phyloP scores from a whole-genome alignment of 192 early-diverging fungal genomes.

The Piromyces finnis region DNA sequence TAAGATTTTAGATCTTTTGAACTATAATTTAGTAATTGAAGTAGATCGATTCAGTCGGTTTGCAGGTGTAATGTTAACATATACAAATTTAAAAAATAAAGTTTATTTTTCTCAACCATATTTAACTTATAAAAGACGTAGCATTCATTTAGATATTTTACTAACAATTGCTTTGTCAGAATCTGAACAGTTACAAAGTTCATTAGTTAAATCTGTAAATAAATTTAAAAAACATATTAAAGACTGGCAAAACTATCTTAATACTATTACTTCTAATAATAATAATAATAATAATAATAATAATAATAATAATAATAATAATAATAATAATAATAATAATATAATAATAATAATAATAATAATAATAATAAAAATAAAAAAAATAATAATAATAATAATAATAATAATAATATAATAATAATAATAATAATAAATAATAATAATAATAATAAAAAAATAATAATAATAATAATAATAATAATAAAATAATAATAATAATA shows the following conservation, averaged over 20 bases:
- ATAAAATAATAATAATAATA: too few species aligned
- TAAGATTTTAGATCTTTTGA: not conserved
- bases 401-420: too few species aligned
- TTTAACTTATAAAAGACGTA: not conserved
- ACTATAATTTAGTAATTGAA: not conserved
- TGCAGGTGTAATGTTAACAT: not conserved
- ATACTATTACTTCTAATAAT: too few species aligned
- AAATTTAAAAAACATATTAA: not conserved
- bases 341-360: too few species aligned
- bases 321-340: too few species aligned
- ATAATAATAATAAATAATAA: too few species aligned
- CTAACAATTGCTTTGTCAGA: not conserved
- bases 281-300: too few species aligned
- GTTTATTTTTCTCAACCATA: not conserved
- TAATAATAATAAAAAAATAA: too few species aligned
- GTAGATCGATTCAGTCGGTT: not conserved
- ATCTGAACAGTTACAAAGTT: not conserved
- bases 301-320: too few species aligned
- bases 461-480: too few species aligned
- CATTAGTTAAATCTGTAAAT: not conserved
- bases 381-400: too few species aligned
- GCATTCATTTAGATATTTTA: not conserved
- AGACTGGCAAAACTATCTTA: not conserved
- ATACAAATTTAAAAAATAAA: not conserved
- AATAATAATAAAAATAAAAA: too few species aligned